A percentile compares a stretch with the other conserved stretches of the same genome.
Evolutionary conservation across 352 stramenopile genomes (phyloP).

Genomic region (Globisporangium ultimum): DNA sequence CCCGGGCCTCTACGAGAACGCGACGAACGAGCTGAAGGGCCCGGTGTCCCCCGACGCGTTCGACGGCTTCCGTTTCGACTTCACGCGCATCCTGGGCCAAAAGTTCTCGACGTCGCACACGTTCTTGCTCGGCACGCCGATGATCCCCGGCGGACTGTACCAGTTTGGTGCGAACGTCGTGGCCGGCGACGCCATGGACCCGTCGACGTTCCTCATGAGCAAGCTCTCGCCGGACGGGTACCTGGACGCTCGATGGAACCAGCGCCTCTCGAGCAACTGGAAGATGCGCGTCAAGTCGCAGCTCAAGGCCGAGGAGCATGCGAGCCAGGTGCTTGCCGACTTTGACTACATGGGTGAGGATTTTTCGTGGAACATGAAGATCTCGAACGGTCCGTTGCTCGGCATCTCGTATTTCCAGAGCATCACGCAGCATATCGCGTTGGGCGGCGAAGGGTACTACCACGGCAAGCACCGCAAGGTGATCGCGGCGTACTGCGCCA

Average conservation of each 20-base stretch:
- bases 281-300: constrained; percentile 86
- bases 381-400: constrained; percentile 84
- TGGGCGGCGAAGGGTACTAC: constrained; percentile 87
- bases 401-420: constrained; percentile 87
- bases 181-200: constrained; percentile 71
- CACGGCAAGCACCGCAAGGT: constrained; percentile 86
- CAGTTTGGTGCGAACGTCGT: constrained; percentile 86
- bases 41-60: constrained; percentile 80
- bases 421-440: constrained; percentile 69
- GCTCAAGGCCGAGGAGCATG: constrained; percentile 78
- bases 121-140: constrained; percentile 75
- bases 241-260: constrained; percentile 82
- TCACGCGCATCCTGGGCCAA: constrained; percentile 77
- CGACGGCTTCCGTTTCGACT: constrained; percentile 86
- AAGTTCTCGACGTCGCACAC: constrained; percentile 83
- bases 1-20: constrained; percentile 83
- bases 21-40: constrained; percentile 78
- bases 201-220: constrained; percentile 82
- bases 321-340: constrained; percentile 76
- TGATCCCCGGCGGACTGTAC: constrained; percentile 83
- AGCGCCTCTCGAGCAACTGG: constrained; percentile 63
- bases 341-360: constrained; percentile 82
- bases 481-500: constrained; percentile 81
- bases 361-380: constrained; percentile 89
- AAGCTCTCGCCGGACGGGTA: constrained; percentile 85